Evolutionary conservation across 768 basidiomycete genomes (phyloP), one percentile per base, ranked within the genome.

Genomic region (Mycena indigotica): DNA sequence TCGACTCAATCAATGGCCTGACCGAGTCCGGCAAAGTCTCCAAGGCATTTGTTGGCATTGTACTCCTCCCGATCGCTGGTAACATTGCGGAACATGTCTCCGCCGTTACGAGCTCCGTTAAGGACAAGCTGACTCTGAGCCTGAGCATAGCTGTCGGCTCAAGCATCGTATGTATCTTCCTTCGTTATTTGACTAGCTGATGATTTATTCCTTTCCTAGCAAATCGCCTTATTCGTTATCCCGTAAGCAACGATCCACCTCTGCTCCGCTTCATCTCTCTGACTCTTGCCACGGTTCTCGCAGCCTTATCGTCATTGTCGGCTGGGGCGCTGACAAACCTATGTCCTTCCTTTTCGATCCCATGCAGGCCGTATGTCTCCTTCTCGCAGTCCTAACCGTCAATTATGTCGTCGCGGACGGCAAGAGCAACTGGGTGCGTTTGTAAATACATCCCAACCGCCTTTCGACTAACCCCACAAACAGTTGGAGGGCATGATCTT

Each of bases 51-150:
- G 82, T 90, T 58, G 89, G 86, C 5, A 67, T 91, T 13, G 63
- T 66, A 28, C 73, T 91, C 6, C 74, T 91, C 3, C 90, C 90
- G 4, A 86, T 90, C 28, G 87, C 87, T 6, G 86, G 86, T 16
- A 87, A 87, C 58, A 82, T 85, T 0, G 86, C 72, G 65, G 88
- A 90, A 62, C 88, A 88, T 62, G 82, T 84, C 30, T 88, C 87
- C 1, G 88, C 88, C 12, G 85, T 90, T 25, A 83, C 82, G 1
- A 87, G 86, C 13, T 83, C 87, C 0, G 81, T 84, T 40, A 89
- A 89, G 70, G 76, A 81, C 68, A 89, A 90, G 69, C 71, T 89
- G 19, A 86, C 87, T 26, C 73, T 91, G 6, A 84, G 83, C 58
- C 73, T 91, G 53, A 80, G 84, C 16, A 85, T 90, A 17, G 85